Conservation (phyloP, 176 grass and related monocot genomes). For the Pontederia crassipes region DNA sequence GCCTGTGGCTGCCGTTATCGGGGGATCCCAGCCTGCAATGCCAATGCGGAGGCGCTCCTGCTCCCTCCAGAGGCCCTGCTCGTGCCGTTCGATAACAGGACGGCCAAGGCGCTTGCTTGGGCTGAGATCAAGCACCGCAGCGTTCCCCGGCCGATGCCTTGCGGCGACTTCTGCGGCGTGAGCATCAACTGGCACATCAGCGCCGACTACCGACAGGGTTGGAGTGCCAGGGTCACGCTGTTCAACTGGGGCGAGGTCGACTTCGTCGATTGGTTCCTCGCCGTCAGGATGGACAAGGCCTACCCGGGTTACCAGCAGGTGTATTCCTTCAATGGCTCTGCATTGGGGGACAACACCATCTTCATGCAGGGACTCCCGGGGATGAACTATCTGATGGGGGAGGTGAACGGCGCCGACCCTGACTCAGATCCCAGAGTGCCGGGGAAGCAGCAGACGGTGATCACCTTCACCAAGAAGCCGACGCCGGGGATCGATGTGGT, state of each 20-base stretch:
- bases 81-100: conserved; percentile 69
- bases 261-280: conserved; percentile 72
- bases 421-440: conserved; percentile 54
- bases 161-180: conserved; percentile 64
- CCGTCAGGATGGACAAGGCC: conserved; percentile 69
- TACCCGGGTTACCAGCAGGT: conserved; percentile 61
- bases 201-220: conserved; percentile 68
- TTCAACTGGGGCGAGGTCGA: conserved; percentile 70
- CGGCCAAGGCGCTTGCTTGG: conserved; percentile 50
- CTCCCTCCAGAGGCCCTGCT: conserved; percentile 67
- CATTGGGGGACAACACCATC: conserved; percentile 56
- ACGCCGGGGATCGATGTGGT: conserved; percentile 45
- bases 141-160: conserved; percentile 55
- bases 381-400: conserved; percentile 72
- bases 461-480: conserved; percentile 30
- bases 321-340: conserved; percentile 66
- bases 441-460: conserved; percentile 43
- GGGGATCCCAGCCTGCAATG: conserved; percentile 54
- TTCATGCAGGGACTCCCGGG: conserved; percentile 66
- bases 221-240: conserved; percentile 71
- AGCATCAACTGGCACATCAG: conserved; percentile 87
- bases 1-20: background rate
- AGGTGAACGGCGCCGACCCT: conserved; percentile 44
- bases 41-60: conserved; percentile 47
- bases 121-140: conserved; percentile 70